These are phyloP conservation scores for Leishmania mexicana DNA, from an alignment of 208 protist genomes.

Conservation along the genomic window DNA sequence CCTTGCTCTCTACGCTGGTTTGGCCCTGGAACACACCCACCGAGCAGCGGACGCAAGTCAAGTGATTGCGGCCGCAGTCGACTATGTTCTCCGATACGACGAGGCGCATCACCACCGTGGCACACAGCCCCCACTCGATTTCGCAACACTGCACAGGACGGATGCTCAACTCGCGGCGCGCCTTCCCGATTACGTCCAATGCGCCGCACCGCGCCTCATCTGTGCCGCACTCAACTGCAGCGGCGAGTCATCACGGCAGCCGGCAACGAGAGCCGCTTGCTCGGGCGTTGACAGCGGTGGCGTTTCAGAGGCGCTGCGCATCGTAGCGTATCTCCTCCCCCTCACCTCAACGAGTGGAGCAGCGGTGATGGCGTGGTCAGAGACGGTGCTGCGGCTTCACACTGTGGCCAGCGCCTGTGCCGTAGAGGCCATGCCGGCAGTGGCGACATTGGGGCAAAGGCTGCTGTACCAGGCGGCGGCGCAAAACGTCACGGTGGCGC, in stretches of 20 bases:
- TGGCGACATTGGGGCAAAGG: background rate
- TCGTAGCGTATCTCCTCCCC: conserved; percentile 6
- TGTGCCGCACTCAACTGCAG: conserved; percentile 2
- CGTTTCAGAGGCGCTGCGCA: conserved; percentile 7
- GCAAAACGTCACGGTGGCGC: background rate
- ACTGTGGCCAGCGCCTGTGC: background rate
- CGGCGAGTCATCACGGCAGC: background rate
- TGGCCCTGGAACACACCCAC: conserved; percentile 1
- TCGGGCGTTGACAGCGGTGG: background rate
- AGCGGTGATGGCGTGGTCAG: conserved; percentile 12
- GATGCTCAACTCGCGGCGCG: conserved; percentile 13
- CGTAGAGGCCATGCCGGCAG: background rate
- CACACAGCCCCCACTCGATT: background rate
- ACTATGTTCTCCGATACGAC: conserved; percentile 25
- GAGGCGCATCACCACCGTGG: conserved; percentile 8
- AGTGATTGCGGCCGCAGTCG: conserved; percentile 12
- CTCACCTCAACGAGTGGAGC: conserved; percentile 17
- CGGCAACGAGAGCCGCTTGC: too few relatives aligned
- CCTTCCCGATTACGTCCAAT: conserved; percentile 27
- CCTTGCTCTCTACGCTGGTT: conserved; percentile 14
- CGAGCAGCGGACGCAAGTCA: conserved; percentile 2
- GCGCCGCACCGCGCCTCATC: conserved; percentile 22
- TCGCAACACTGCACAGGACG: conserved; percentile 7
- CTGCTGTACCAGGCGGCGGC: background rate
- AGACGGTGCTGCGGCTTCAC: conserved; percentile 8